Conservation (phyloP, 768 basidiomycete genomes). For the Hysterangium stoloniferum region DNA sequence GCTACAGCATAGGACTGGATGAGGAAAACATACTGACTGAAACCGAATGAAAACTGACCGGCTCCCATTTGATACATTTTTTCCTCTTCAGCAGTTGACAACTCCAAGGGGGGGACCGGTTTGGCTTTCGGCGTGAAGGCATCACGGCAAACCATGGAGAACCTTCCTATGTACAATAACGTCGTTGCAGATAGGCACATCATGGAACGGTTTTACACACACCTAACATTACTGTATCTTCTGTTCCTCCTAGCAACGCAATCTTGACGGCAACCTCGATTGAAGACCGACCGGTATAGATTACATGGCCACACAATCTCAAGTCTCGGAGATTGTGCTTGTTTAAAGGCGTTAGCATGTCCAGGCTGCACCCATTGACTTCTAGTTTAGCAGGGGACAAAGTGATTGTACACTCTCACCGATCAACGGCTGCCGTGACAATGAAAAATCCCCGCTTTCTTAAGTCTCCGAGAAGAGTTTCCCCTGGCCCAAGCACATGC, state of each 20-base stretch:
- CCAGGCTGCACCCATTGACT: conserved; percentile 35
- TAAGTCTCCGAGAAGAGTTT: conserved; percentile 46
- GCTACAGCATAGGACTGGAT: too few species aligned
- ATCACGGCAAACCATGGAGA: conserved; percentile 83
- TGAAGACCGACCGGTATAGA: conserved; percentile 66
- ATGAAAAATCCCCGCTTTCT: conserved; percentile 68
- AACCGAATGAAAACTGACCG: conserved; percentile 33
- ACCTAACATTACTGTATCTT: conserved; percentile 65
- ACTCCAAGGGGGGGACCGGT: conserved; percentile 53
- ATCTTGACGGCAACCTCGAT: conserved; percentile 87
- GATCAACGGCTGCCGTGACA: conserved; percentile 77
- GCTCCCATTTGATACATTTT: conserved; percentile 59
- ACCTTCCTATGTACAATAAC: conserved; percentile 51
- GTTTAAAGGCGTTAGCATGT: conserved; percentile 51
- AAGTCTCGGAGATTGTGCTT: conserved; percentile 53
- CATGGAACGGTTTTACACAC: conserved; percentile 13
- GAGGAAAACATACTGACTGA: not conserved
- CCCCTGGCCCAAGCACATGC: conserved; percentile 63
- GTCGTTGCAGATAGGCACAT: not conserved
- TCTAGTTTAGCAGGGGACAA: not conserved
- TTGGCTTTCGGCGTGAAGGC: conserved; percentile 55
- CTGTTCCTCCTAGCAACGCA: conserved; percentile 51
- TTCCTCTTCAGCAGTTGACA: conserved; percentile 55
- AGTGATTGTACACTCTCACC: conserved; percentile 31
- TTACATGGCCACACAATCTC: conserved; percentile 71